A percentile compares a stretch with the other conserved stretches of the same genome.
These are phyloP conservation scores for Podospora appendiculata DNA, from an alignment of 495 filamentous ascomycete genomes.

Conservation along the genomic window DNA sequence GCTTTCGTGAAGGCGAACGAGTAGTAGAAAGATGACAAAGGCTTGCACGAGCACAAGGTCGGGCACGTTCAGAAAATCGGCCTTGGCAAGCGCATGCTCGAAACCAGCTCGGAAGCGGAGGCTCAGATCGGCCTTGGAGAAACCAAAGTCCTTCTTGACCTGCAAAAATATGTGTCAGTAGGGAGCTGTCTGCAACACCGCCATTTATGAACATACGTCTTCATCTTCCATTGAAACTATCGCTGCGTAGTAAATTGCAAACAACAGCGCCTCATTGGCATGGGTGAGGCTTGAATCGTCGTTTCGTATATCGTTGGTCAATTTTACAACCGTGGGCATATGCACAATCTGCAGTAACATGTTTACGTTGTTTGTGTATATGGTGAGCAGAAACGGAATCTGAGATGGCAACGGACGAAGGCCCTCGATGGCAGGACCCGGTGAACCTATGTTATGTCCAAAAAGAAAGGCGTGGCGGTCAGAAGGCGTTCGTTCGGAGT, in stretches of 20 bases:
- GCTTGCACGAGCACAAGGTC: constrained; percentile 40
- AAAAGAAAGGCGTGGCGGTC: constrained; percentile 51
- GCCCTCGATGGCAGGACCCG: constrained; percentile 26
- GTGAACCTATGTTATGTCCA: constrained; percentile 31
- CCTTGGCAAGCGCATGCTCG: constrained; percentile 46
- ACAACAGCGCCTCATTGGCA: constrained; percentile 49
- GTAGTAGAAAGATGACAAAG: constrained; percentile 38
- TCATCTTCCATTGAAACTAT: constrained; percentile 51
- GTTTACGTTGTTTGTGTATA: constrained; percentile 49
- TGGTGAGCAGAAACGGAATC: constrained; percentile 41
- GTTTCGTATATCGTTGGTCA: constrained; percentile 27
- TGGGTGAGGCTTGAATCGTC: constrained; percentile 26
- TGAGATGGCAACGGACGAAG: constrained; percentile 47
- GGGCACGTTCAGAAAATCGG: constrained; percentile 41
- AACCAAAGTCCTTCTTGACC: constrained; percentile 42
- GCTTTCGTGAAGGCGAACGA: constrained; percentile 42
- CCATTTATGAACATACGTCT: constrained; percentile 27
- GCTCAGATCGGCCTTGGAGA: constrained; percentile 40
- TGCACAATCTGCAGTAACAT: constrained; percentile 41
- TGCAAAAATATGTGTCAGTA: constrained; percentile 12
- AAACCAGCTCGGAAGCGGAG: constrained; percentile 46
- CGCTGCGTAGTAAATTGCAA: constrained; percentile 53
- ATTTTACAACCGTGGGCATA: constrained; percentile 41
- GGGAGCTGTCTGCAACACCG: neutral
- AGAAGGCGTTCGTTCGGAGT: constrained; percentile 28